Evolutionary conservation across 257 asterid genomes (phyloP).

Genomic region (Eustoma russellianum): DNA sequence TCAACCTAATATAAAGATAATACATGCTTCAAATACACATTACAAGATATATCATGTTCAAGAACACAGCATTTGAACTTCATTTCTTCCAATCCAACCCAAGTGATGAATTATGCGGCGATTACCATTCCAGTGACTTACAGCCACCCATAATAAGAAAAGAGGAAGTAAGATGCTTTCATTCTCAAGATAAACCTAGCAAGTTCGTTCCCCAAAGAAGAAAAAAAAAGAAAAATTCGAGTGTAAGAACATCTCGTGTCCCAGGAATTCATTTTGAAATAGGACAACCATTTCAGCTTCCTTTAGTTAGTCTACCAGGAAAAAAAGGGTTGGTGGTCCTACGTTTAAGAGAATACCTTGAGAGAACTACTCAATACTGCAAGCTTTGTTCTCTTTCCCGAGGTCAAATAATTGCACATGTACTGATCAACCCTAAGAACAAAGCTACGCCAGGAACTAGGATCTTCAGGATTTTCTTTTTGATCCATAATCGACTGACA

Average conservation of each 20-base stretch:
- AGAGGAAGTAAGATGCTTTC: no score
- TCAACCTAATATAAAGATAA: constrained; percentile 47
- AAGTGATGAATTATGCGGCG: no score
- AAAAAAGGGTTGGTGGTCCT: constrained; percentile 6
- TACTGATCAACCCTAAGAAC: constrained; percentile 77
- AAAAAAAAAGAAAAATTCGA: no score
- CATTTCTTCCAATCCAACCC: no score
- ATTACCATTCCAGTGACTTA: no score
- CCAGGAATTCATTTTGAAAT: not conserved
- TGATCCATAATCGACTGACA: constrained; percentile 60
- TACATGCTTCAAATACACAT: not conserved
- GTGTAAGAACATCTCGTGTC: no score
- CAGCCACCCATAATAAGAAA: no score
- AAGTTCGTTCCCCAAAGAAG: no score
- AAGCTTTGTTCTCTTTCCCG: constrained; percentile 83
- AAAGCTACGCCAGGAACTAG: constrained; percentile 86
- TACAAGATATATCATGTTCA: not conserved
- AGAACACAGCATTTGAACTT: no score
- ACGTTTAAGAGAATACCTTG: constrained; percentile 95
- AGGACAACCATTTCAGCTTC: not conserved
- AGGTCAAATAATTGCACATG: constrained; percentile 86
- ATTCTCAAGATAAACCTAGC: no score
- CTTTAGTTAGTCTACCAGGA: not conserved
- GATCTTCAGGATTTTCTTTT: constrained; percentile 67
- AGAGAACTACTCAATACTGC: constrained; percentile 92